Percentiles rank a stretch among this genome's conserved stretches.
Conservation (phyloP, 2,329 filamentous ascomycete genomes). For the Pleomassaria siparia region DNA sequence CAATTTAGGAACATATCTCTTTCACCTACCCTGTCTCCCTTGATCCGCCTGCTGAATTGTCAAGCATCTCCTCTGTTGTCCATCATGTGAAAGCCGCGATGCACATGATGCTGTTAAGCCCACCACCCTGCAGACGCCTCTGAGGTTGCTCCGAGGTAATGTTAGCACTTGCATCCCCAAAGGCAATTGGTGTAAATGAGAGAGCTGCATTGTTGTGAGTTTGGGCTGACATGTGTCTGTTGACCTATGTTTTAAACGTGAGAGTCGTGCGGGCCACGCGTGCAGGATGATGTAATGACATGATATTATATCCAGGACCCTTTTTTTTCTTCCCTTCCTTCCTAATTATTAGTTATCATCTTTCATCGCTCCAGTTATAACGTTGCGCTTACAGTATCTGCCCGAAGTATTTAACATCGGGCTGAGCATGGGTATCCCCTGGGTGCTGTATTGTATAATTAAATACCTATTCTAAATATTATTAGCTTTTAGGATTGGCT, state of each 20-base stretch:
- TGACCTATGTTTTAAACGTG: background rate
- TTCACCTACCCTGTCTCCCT: conserved; percentile 28
- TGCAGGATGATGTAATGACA: conserved; percentile 1
- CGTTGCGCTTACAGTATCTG: too few species aligned
- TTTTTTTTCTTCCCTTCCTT: too few species aligned
- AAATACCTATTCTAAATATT: too few species aligned
- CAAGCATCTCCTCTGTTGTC: conserved; percentile 27
- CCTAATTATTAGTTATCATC: too few species aligned
- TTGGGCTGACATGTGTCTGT: background rate
- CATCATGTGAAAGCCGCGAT: conserved; percentile 10
- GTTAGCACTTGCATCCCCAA: conserved; percentile 20
- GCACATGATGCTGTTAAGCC: background rate
- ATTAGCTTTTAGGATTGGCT: too few species aligned
- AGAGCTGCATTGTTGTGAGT: background rate
- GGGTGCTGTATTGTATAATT: too few species aligned
- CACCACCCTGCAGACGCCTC: background rate
- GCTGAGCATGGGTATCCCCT: too few species aligned
- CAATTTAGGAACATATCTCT: background rate
- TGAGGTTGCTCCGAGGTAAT: conserved; percentile 10
- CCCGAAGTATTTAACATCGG: too few species aligned
- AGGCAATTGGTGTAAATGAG: conserved; percentile 22
- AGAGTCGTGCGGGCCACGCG: background rate
- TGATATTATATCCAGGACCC: too few species aligned
- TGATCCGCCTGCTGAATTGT: conserved; percentile 37
- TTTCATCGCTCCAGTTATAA: too few species aligned